These are phyloP conservation scores for Chrysoporthe austroafricana DNA, from an alignment of 2,329 filamentous ascomycete genomes.

Conservation along the genomic window DNA sequence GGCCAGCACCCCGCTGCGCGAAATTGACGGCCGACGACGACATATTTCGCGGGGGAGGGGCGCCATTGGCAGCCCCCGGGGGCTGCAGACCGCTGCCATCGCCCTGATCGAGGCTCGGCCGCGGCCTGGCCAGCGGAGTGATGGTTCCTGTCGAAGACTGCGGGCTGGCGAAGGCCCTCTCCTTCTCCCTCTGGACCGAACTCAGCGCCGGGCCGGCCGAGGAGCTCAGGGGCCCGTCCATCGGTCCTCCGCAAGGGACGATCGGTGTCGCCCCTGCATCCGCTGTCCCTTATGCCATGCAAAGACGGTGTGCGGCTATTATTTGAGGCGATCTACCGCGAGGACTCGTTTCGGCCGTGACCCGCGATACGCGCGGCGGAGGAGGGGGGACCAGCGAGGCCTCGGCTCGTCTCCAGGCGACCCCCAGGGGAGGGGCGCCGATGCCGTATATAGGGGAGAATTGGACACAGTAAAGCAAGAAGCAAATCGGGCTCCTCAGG, in stretches of 20 bases:
- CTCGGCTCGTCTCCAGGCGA: conserved; percentile 1
- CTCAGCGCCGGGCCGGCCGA: conserved; percentile 54
- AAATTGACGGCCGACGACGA: conserved; percentile 63
- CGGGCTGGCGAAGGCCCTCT: conserved; percentile 43
- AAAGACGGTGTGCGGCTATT: conserved; percentile 1
- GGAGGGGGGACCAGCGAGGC: background rate
- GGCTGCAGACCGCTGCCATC: conserved; percentile 53
- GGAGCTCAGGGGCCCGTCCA: conserved; percentile 50
- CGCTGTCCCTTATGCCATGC: conserved; percentile 31
- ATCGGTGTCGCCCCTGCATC: conserved; percentile 36
- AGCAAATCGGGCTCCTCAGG: conserved; percentile 7
- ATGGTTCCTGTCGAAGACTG: conserved; percentile 47
- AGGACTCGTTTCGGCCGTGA: background rate
- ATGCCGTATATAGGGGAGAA: background rate
- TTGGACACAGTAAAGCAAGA: background rate
- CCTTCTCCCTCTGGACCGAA: conserved; percentile 45
- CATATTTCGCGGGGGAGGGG: conserved; percentile 46
- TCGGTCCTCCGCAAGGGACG: conserved; percentile 39
- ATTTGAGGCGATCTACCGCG: background rate
- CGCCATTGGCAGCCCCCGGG: conserved; percentile 45
- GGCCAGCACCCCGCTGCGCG: conserved; percentile 68
- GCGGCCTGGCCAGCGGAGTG: conserved; percentile 42
- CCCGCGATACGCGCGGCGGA: background rate
- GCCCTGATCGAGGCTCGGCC: conserved; percentile 61
- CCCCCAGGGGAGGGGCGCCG: background rate